phyloP scores from a whole-genome alignment of 257 asterid genomes.

The Solanum etuberosum region DNA sequence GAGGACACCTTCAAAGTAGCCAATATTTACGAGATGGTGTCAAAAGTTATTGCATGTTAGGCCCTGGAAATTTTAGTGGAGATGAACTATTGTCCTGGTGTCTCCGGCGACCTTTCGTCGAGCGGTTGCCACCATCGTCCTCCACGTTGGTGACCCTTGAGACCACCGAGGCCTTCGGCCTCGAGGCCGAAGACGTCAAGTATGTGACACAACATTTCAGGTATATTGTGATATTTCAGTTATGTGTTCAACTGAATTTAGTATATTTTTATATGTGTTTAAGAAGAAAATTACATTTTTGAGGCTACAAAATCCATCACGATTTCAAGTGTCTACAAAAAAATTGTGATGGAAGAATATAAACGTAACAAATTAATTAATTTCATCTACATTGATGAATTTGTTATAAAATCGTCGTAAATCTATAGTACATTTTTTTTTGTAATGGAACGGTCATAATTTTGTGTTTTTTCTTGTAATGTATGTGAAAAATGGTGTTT shows the following conservation, averaged over 20 bases:
- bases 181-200: constrained; percentile 13
- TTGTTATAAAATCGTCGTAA: neutral
- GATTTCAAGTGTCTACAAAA: neutral
- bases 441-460: neutral
- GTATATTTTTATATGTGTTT: neutral
- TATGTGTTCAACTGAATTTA: neutral
- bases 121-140: constrained; percentile 19
- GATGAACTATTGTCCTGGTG: constrained; percentile 35
- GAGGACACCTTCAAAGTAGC: constrained; percentile 16
- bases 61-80: constrained; percentile 26
- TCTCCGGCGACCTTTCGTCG: constrained; percentile 18
- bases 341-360: neutral
- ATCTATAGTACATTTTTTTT: neutral
- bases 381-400: neutral
- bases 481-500: neutral
- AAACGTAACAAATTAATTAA: neutral
- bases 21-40: constrained; percentile 11
- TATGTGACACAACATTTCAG: constrained; percentile 22
- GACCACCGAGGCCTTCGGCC: constrained; percentile 16
- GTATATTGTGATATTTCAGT: neutral
- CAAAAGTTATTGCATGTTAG: constrained; percentile 12
- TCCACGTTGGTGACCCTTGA: constrained; percentile 17
- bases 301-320: neutral
- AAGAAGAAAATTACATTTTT: neutral
- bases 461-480: neutral